Percentiles rank a stretch among this genome's conserved stretches.
phyloP scores from a whole-genome alignment of 2,329 filamentous ascomycete species.

The Ceratocystis cacaofunesta region DNA sequence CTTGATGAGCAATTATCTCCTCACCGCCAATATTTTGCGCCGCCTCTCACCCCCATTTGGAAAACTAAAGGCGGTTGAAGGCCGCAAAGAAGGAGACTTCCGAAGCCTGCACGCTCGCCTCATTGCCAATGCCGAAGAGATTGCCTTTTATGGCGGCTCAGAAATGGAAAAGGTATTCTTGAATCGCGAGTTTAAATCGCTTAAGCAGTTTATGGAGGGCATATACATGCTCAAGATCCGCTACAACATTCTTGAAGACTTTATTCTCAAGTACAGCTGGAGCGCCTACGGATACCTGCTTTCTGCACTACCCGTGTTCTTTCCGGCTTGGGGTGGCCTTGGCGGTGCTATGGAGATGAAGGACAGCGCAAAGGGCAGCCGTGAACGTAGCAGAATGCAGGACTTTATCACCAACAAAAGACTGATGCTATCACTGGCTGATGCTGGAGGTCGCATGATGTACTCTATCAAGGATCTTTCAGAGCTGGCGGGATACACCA shows the following conservation, averaged over 20 bases:
- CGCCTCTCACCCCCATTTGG: constrained; percentile 88
- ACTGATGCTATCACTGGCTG: constrained; percentile 90
- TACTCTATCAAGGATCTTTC: constrained; percentile 98
- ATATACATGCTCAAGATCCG: constrained; percentile 96
- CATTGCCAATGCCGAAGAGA: constrained; percentile 93
- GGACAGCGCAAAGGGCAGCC: constrained; percentile 37
- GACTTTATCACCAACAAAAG: constrained; percentile 99
- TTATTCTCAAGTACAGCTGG: constrained; percentile 97
- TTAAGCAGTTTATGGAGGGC: constrained; percentile 94
- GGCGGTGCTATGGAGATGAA: constrained; percentile 57
- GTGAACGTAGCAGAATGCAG: constrained; percentile 82
- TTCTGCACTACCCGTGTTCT: constrained; percentile 81
- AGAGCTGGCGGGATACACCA: constrained; percentile 90
- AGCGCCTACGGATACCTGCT: constrained; percentile 93
- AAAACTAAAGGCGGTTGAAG: constrained; percentile 91
- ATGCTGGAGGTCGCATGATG: constrained; percentile 97
- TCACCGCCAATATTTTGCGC: constrained; percentile 79
- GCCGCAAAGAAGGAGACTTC: constrained; percentile 89
- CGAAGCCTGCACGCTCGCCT: constrained; percentile 77
- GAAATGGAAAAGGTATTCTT: constrained; percentile 90
- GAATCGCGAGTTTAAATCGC: constrained; percentile 78
- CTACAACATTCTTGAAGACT: constrained; percentile 98
- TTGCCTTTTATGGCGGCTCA: constrained; percentile 92
- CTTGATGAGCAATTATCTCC: constrained; percentile 80
- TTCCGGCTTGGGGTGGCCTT: constrained; percentile 83